phyloP scores from a whole-genome alignment of 2,329 filamentous ascomycete genomes.

The Fusarium liriodendri region DNA sequence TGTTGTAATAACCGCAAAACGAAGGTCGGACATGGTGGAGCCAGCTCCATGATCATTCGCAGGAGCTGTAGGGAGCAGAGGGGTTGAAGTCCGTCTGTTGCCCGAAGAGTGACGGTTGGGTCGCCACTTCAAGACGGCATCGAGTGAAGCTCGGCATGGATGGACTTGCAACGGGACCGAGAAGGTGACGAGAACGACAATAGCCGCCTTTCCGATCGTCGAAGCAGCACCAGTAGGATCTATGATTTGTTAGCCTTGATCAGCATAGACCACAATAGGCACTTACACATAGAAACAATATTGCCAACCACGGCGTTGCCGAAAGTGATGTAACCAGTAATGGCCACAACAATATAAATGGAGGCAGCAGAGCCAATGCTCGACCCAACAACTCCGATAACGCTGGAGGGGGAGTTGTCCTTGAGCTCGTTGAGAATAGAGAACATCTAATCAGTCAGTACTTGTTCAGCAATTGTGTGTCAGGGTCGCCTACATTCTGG shows the following conservation, averaged over 20 bases:
- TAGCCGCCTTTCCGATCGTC: conserved; percentile 93
- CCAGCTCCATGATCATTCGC: conserved; percentile 63
- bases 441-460: conserved; percentile 79
- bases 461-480: not conserved
- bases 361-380: conserved; percentile 90
- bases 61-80: conserved; percentile 53
- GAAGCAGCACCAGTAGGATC: conserved; percentile 71
- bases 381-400: conserved; percentile 80
- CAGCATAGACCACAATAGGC: not conserved
- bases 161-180: conserved; percentile 96
- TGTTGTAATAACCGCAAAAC: conserved; percentile 91
- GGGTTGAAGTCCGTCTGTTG: conserved; percentile 54
- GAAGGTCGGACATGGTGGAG: conserved; percentile 81
- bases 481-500: conserved; percentile 77
- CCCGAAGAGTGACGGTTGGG: conserved; percentile 63
- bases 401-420: conserved; percentile 80
- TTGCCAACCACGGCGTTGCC: conserved; percentile 91
- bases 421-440: conserved; percentile 96
- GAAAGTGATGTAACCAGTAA: conserved; percentile 96
- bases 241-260: conserved; percentile 39
- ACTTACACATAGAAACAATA: conserved; percentile 90
- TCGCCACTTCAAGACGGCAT: conserved; percentile 94
- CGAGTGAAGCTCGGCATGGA: conserved; percentile 93
- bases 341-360: conserved; percentile 90
- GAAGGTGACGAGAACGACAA: conserved; percentile 95